Evolutionary conservation across 1,284 basidiomycete genomes (phyloP).

Genomic region (Malassezia dermatis): DNA sequence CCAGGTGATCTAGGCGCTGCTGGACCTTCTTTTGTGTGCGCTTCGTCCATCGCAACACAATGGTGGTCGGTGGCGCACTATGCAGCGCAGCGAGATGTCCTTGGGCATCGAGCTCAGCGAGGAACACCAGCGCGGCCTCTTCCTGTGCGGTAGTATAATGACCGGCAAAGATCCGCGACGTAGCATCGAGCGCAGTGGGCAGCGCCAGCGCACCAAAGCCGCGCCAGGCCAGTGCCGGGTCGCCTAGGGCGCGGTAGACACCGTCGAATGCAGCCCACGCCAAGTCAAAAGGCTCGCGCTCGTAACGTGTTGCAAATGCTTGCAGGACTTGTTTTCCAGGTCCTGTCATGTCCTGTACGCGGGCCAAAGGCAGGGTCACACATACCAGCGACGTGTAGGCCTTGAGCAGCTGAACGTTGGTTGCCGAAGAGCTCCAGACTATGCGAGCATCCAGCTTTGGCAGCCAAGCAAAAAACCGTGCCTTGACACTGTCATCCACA

Average conservation of each 20-base stretch:
- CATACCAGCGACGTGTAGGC: constrained; percentile 21
- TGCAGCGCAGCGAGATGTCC: constrained; percentile 10
- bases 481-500: constrained; percentile 26
- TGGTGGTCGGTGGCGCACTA: constrained; percentile 12
- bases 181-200: constrained; percentile 30
- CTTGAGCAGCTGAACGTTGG: background rate
- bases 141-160: background rate
- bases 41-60: constrained; percentile 11
- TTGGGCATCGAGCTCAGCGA: constrained; percentile 20
- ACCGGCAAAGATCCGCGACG: constrained; percentile 16
- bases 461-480: constrained; percentile 26
- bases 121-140: constrained; percentile 24
- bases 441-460: constrained; percentile 15
- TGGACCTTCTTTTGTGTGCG: background rate
- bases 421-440: background rate
- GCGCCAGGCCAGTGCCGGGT: constrained; percentile 27
- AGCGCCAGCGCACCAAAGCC: constrained; percentile 40
- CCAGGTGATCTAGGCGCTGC: background rate
- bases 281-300: background rate
- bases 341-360: constrained; percentile 42
- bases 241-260: constrained; percentile 30
- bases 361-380: constrained; percentile 30
- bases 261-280: constrained; percentile 31
- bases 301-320: constrained; percentile 15
- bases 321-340: constrained; percentile 16